Percentiles rank a stretch among this genome's conserved stretches.
These are phyloP conservation scores for Coelastrella sp. DNA, from an alignment of 139 green algal genomes.

Conservation along the genomic window DNA sequence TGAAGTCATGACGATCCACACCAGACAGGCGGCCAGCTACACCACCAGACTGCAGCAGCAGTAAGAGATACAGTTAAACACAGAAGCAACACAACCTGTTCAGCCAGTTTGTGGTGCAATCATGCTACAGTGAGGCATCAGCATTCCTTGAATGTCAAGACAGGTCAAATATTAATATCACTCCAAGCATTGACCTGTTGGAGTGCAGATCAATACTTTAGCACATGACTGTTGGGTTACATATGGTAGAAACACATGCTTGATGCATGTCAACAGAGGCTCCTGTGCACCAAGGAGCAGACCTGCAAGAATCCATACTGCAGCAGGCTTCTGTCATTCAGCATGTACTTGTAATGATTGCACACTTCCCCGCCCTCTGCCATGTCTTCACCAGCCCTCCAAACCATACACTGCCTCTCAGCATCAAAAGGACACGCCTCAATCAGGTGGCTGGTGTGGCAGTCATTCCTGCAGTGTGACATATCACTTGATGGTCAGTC, in stretches of 20 bases:
- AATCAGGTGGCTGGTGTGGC: neutral
- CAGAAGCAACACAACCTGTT: neutral
- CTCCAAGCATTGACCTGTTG: no score
- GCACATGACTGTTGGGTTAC: no score
- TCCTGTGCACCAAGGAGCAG: neutral
- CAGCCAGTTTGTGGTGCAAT: no score
- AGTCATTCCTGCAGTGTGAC: neutral
- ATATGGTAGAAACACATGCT: no score
- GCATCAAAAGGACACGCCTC: neutral
- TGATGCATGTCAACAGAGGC: no score
- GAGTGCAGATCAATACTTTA: no score
- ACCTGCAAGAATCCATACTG: constrained; percentile 5
- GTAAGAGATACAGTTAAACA: neutral
- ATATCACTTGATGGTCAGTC: neutral
- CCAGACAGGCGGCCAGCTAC: neutral
- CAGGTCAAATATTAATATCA: no score
- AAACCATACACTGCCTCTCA: neutral
- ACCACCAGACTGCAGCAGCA: constrained; percentile 7
- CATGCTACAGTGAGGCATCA: no score
- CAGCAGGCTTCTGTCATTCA: neutral
- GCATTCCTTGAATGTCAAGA: no score
- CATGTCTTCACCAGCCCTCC: neutral
- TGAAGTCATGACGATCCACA: constrained; percentile 7
- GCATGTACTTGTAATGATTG: neutral
- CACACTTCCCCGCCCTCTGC: neutral